Percentiles rank a stretch among this genome's conserved stretches.
phyloP scores from a whole-genome alignment of 129 eudicot species.

The Heracleum sosnowskyi region DNA sequence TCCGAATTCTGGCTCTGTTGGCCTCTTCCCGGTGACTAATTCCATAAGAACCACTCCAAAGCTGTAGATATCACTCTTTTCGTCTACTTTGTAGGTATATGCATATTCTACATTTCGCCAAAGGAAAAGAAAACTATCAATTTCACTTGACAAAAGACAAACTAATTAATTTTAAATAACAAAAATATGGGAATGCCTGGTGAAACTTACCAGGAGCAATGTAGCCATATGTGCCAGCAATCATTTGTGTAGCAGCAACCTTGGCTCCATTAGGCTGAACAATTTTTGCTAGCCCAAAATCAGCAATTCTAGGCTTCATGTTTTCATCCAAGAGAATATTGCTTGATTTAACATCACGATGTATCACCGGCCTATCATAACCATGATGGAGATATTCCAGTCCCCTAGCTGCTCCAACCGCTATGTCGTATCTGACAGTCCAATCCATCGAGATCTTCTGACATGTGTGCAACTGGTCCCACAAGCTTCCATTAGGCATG shows the following conservation, averaged over 20 bases:
- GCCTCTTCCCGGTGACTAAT: slow-evolving; percentile 6
- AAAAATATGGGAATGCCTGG: neutral
- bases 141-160: neutral
- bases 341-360: slow-evolving; percentile 28
- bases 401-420: slow-evolving; percentile 25
- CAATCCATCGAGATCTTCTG: slow-evolving; percentile 20
- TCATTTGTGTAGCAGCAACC: slow-evolving; percentile 16
- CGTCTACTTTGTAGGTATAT: slow-evolving; percentile 7
- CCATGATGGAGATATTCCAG: slow-evolving; percentile 28
- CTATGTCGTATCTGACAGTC: slow-evolving; percentile 25
- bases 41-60: slow-evolving; percentile 10
- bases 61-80: slow-evolving; percentile 11
- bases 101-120: neutral
- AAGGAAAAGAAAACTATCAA: neutral
- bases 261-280: slow-evolving; percentile 11
- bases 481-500: slow-evolving; percentile 28
- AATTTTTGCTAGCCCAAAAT: slow-evolving; percentile 27
- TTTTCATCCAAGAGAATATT: slow-evolving; percentile 22
- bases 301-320: slow-evolving; percentile 28
- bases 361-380: slow-evolving; percentile 22
- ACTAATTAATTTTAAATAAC: neutral
- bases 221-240: slow-evolving; percentile 30
- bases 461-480: slow-evolving; percentile 23
- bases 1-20: slow-evolving; percentile 10
- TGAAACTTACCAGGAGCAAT: slow-evolving; percentile 23